Evolutionary conservation across 2,329 filamentous ascomycete species (phyloP), one percentile per base, ranked within the genome.

Genomic region (Colletotrichum eleusines): DNA sequence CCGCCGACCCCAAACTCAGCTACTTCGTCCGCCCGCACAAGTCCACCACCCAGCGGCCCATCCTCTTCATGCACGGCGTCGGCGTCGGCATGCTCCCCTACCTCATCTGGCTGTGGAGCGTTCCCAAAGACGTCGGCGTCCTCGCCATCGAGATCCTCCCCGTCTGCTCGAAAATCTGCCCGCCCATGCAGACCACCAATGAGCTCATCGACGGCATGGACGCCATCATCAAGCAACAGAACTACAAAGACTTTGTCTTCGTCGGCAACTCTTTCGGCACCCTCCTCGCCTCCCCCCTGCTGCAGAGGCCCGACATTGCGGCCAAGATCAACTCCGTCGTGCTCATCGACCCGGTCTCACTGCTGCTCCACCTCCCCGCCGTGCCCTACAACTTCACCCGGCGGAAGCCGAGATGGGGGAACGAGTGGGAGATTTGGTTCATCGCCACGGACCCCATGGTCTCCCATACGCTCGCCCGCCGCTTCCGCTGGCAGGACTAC

Each of bases 401-500:
- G 71, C 81, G 87, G 28, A 77, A 73, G 63, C 88, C 88, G 1
- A 80, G 73, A 76, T 81, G 69, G 72, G 90, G 91, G 26, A 92
- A 91, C 73, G 90, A 94, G 78, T 90, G 88, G 82, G 87, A 91
- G 76, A 81, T 93, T 16, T 91, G 89, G 84, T 94, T 91, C 75
- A 92, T 92, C 76, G 91, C 89, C 16, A 90, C 86, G 63, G 91
- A 94, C 73, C 88, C 90, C 38, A 89, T 89, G 7, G 88, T 92
- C 1, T 87, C 91, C 6, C 85, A 91, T 66, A 89, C 88, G 6
- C 81, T 94, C 0, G 87, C 86, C 0, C 82, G 91, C 3, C 86
- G 90, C 74, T 93, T 94, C 80, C 92, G 92, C 80, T 94, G 91
- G 92, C 84, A 84, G 33, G 86, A 93, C 74, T 92, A 91, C 73